Evolutionary conservation across 768 basidiomycete species (phyloP), one percentile per base, ranked within the genome.

Genomic region (Xerocomus brunneocitrinus): DNA sequence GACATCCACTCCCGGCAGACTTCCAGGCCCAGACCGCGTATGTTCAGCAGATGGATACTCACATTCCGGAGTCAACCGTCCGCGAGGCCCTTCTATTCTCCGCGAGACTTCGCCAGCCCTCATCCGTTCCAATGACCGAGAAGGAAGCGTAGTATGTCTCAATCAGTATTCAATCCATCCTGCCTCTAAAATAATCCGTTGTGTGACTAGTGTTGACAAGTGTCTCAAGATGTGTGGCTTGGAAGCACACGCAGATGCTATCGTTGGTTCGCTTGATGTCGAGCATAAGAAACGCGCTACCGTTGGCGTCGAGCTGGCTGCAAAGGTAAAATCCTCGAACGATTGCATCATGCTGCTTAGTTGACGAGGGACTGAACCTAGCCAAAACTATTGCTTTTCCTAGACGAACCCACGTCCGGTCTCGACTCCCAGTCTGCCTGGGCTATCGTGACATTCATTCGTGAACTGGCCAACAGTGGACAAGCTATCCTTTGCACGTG

Each of bases 51-150:
- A 81, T 81, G 76, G 90, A 91, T 59, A 86, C 83, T 0, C 92
- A 94, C 69, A 76, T 87, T 19, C 78, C 82, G 25, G 82, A 84
- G 8, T 71, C 82, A 2, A 93, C 89, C 7, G 90, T 94, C 13
- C 80, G 88, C 27, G 89, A 94, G 62, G 89, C 91, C 1, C 73
- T 94, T 8, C 70, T 81, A 38, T 87, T 91, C 70, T 92, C 90
- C 1, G 91, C 91, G 3, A 81, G 78, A 48, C 73, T 93, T 32
- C 84, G 91, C 32, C 91, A 92, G 64, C 89, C 89, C 0, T 65
- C 75, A 1, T 74, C 76, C 1, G 83, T 90, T 3, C 73, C 88
- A 1, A 60, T 76, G 19, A 72, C 72, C 0, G 90, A 93, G 70
- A 93, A 92, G 67, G 81, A 88, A 63, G 84, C 79, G 8, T 91